These are phyloP conservation scores for Skeletonema tropicum DNA, from an alignment of 108 stramenopile genomes.

Conservation along the genomic window DNA sequence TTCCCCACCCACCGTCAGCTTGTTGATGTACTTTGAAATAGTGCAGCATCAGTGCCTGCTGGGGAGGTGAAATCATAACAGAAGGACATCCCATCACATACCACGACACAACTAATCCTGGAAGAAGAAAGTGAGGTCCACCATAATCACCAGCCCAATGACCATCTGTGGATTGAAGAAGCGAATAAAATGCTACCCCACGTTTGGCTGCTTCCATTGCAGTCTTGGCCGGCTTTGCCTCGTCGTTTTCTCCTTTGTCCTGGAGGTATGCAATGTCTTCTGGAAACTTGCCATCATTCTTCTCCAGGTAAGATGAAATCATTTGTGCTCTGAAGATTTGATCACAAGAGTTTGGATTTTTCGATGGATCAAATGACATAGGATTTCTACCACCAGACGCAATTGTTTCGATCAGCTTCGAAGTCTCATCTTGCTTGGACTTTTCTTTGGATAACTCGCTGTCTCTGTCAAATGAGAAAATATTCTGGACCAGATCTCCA, in stretches of 20 bases:
- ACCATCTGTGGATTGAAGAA: constrained; percentile 89
- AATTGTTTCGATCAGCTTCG: constrained; percentile 47
- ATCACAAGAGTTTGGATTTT: constrained; percentile 81
- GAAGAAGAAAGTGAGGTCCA: constrained; percentile 97
- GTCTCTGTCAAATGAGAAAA: constrained; percentile 8
- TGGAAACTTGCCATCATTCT: constrained; percentile 32
- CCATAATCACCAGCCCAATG: constrained; percentile 99
- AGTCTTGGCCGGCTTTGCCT: constrained; percentile 39
- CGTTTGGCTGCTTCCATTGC: constrained; percentile 63
- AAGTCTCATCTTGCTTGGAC: background rate
- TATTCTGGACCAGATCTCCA: constrained; percentile 14
- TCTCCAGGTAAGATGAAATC: constrained; percentile 69
- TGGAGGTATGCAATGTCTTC: constrained; percentile 40
- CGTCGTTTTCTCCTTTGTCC: background rate
- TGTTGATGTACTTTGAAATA: constrained; percentile 95
- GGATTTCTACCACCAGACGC: constrained; percentile 66
- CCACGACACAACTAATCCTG: constrained; percentile 94
- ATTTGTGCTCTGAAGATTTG: constrained; percentile 78
- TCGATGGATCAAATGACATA: constrained; percentile 74
- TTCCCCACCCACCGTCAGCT: constrained; percentile 98
- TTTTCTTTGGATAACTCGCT: constrained; percentile 10
- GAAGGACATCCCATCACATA: constrained; percentile 78
- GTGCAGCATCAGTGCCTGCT: constrained; percentile 78
- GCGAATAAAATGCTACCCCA: constrained; percentile 79
- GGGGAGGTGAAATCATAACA: constrained; percentile 62